These are phyloP conservation scores for Petunia axillaris DNA, from an alignment of 257 asterid genomes.

Conservation along the genomic window DNA sequence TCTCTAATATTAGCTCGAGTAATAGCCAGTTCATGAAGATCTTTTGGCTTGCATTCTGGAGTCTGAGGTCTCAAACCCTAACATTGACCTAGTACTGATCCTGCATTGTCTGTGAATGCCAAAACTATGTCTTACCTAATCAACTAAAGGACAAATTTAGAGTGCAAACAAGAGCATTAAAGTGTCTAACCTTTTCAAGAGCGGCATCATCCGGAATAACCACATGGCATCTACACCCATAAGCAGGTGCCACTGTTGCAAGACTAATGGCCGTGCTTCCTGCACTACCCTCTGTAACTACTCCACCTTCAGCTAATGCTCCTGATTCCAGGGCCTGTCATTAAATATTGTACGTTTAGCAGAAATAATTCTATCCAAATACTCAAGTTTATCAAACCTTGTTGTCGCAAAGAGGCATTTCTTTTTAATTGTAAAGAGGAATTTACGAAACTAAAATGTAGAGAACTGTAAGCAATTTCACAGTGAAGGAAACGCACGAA, in stretches of 20 bases:
- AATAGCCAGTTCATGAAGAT: constrained; percentile 17
- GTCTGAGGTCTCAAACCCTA: too few species aligned
- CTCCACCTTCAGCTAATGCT: constrained; percentile 78
- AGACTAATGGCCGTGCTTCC: constrained; percentile 99
- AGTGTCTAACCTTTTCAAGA: constrained; percentile 68
- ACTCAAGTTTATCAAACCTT: not conserved
- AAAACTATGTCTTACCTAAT: not conserved
- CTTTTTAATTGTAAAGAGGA: not conserved
- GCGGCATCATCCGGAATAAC: constrained; percentile 98
- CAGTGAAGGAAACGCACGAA: not conserved
- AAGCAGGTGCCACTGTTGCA: constrained; percentile 94
- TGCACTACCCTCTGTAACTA: constrained; percentile 96
- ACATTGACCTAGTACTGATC: not conserved
- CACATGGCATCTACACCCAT: constrained; percentile 94
- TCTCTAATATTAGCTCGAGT: constrained; percentile 1
- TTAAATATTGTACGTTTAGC: not conserved
- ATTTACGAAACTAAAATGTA: not conserved
- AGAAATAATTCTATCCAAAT: not conserved
- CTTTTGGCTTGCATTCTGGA: not conserved
- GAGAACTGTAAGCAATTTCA: not conserved
- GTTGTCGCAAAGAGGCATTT: too few species aligned
- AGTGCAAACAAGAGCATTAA: not conserved
- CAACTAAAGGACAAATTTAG: not conserved
- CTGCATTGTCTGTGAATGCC: not conserved
- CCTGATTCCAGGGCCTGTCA: constrained; percentile 82